A percentile compares a stretch with the other conserved stretches of the same genome.
phyloP scores from a whole-genome alignment of 2,329 filamentous ascomycete species.

The Talaromyces albobiverticillius region DNA sequence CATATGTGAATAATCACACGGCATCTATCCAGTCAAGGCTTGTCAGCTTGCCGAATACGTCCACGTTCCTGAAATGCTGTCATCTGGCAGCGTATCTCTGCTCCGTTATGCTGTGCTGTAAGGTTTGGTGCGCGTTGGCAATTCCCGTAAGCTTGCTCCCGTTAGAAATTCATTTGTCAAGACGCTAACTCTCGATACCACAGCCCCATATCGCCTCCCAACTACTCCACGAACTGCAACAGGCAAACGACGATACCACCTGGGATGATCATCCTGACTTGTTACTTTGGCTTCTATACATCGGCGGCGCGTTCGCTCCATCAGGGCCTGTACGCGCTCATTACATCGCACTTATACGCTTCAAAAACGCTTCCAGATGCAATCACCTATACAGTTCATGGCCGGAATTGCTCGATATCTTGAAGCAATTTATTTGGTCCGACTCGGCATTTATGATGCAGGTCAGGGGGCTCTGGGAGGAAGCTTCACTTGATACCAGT shows the following conservation, averaged over 20 bases:
- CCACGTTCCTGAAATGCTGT: slow-evolving; percentile 31
- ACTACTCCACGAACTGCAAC: slow-evolving; percentile 32
- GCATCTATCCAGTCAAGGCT: slow-evolving; percentile 45
- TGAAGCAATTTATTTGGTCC: slow-evolving; percentile 42
- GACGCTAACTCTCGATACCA: background rate
- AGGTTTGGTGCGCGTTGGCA: slow-evolving; percentile 35
- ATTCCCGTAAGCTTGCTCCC: slow-evolving; percentile 35
- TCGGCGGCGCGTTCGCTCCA: slow-evolving; percentile 40
- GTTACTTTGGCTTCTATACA: slow-evolving; percentile 36
- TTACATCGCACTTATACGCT: slow-evolving; percentile 24
- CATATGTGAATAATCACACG: slow-evolving; percentile 38
- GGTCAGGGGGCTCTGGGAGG: slow-evolving; percentile 32
- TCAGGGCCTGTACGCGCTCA: slow-evolving; percentile 24
- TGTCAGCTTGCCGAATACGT: slow-evolving; percentile 20
- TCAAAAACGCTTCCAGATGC: slow-evolving; percentile 18
- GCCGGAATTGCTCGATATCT: slow-evolving; percentile 26
- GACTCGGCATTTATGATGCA: slow-evolving; percentile 33
- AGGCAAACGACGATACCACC: slow-evolving; percentile 23
- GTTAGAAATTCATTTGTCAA: no score
- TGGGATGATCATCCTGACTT: slow-evolving; percentile 35
- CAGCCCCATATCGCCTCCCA: slow-evolving; percentile 21
- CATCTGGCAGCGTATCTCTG: slow-evolving; percentile 42
- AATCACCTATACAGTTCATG: slow-evolving; percentile 27
- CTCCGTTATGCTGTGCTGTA: slow-evolving; percentile 41
- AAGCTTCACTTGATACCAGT: background rate